These are phyloP conservation scores for Xylaria multiplex DNA, from an alignment of 2,329 filamentous ascomycete genomes.

Conservation along the genomic window DNA sequence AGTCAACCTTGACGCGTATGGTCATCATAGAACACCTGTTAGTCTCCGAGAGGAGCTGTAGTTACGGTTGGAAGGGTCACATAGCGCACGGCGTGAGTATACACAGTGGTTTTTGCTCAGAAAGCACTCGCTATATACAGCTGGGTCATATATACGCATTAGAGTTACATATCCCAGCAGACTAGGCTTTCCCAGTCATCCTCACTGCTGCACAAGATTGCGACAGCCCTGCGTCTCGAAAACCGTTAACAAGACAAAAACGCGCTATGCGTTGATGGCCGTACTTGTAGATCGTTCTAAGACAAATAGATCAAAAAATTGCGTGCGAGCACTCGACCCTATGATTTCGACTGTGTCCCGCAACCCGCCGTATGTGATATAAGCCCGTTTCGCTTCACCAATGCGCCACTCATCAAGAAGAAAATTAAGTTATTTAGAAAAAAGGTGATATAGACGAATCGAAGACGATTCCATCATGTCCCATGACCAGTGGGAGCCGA, in stretches of 20 bases:
- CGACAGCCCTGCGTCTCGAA: slow-evolving; percentile 19
- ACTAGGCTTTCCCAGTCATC: slow-evolving; percentile 20
- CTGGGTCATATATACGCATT: slow-evolving; percentile 31
- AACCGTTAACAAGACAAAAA: slow-evolving; percentile 24
- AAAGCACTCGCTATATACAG: slow-evolving; percentile 30
- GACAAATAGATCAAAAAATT: slow-evolving; percentile 27
- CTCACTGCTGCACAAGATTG: slow-evolving; percentile 11
- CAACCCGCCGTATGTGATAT: slow-evolving; percentile 33
- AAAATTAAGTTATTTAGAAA: slow-evolving; percentile 25
- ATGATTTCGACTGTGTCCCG: slow-evolving; percentile 23
- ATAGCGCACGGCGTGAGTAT: background rate
- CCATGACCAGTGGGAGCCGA: slow-evolving; percentile 7
- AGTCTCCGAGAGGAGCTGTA: background rate
- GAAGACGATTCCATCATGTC: slow-evolving; percentile 17
- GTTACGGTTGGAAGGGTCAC: slow-evolving; percentile 1
- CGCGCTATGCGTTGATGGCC: slow-evolving; percentile 16
- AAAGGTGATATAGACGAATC: slow-evolving; percentile 22
- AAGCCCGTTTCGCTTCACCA: slow-evolving; percentile 32
- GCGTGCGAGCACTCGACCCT: slow-evolving; percentile 25
- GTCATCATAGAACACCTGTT: background rate
- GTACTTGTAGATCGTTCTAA: slow-evolving; percentile 34
- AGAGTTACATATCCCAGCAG: slow-evolving; percentile 25
- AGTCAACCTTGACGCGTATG: background rate
- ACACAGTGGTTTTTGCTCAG: slow-evolving; percentile 1
- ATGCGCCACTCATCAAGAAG: slow-evolving; percentile 33